Conservation (phyloP, 345 rosid species). For the Hibiscus trionum region DNA sequence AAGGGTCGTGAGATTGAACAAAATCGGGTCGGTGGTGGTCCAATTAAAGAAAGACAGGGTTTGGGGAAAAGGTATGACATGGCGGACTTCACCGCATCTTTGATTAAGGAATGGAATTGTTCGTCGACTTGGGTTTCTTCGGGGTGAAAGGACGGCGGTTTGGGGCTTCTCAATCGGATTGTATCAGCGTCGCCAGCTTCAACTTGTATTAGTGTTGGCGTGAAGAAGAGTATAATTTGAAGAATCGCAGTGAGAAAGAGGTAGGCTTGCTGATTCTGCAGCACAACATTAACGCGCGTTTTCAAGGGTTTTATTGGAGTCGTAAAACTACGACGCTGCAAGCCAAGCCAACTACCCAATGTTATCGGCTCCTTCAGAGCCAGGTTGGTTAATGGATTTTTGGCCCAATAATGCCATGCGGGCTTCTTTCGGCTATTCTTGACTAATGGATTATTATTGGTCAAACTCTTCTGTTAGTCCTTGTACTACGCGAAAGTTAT, state of each 20-base stretch:
- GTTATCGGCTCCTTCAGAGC: neutral
- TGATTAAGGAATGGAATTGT: slow-evolving; percentile 54
- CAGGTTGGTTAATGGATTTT: neutral
- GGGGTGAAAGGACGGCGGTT: slow-evolving; percentile 27
- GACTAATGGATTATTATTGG: too few relatives aligned
- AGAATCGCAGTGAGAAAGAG: slow-evolving; percentile 14
- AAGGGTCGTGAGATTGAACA: slow-evolving; percentile 42
- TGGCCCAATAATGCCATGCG: neutral
- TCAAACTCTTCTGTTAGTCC: too few relatives aligned
- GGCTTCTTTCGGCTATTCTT: neutral
- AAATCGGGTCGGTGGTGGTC: slow-evolving; percentile 40
- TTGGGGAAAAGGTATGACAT: slow-evolving; percentile 69
- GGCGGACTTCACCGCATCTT: slow-evolving; percentile 64
- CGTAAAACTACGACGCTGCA: neutral
- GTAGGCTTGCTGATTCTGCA: neutral
- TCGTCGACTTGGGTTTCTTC: slow-evolving; percentile 47
- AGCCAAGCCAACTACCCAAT: neutral
- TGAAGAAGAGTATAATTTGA: slow-evolving; percentile 18
- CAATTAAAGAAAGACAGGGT: slow-evolving; percentile 81
- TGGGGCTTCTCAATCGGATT: slow-evolving; percentile 13
- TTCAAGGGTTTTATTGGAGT: neutral
- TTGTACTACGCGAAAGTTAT: too few relatives aligned
- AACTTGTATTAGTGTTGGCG: slow-evolving; percentile 10
- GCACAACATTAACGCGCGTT: neutral
- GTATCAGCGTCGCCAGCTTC: slow-evolving; percentile 15